Percentiles rank a stretch among this genome's conserved stretches.
These are phyloP conservation scores for Venturia pyrina DNA, from an alignment of 2,329 filamentous ascomycete species.

Conservation along the genomic window DNA sequence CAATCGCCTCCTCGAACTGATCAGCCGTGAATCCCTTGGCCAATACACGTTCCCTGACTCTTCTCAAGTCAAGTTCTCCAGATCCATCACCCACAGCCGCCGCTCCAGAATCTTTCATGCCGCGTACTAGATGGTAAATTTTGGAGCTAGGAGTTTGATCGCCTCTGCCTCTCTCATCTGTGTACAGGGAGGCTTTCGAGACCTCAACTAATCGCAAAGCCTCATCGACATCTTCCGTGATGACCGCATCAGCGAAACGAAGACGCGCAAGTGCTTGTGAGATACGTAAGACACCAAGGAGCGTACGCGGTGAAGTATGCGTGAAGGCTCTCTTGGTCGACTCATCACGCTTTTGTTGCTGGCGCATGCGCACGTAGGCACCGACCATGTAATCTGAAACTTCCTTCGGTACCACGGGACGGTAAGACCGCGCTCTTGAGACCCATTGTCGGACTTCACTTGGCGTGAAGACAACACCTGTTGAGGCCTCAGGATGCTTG, in stretches of 20 bases:
- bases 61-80: conserved; percentile 74
- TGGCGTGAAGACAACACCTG: conserved; percentile 61
- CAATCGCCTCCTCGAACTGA: conserved; percentile 75
- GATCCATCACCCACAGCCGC: conserved; percentile 65
- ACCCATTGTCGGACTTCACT: conserved; percentile 95
- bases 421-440: conserved; percentile 80
- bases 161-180: conserved; percentile 45
- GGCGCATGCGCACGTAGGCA: conserved; percentile 89
- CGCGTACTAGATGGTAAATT: conserved; percentile 91
- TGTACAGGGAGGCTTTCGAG: conserved; percentile 81
- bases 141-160: conserved; percentile 74
- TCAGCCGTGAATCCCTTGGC: conserved; percentile 96
- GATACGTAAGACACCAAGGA: conserved; percentile 85
- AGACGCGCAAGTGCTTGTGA: conserved; percentile 88
- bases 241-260: conserved; percentile 75
- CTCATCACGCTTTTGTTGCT: conserved; percentile 85
- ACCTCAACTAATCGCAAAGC: conserved; percentile 84
- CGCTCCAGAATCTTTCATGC: conserved; percentile 75
- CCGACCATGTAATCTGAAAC: conserved; percentile 96
- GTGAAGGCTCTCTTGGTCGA: conserved; percentile 85
- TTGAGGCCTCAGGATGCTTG: conserved; percentile 52
- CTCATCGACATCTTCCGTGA: conserved; percentile 91
- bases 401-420: conserved; percentile 71
- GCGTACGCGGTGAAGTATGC: conserved; percentile 85
- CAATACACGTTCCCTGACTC: conserved; percentile 82